phyloP scores from a whole-genome alignment of 2,329 filamentous ascomycete genomes.

The Verticillium klebahnii region DNA sequence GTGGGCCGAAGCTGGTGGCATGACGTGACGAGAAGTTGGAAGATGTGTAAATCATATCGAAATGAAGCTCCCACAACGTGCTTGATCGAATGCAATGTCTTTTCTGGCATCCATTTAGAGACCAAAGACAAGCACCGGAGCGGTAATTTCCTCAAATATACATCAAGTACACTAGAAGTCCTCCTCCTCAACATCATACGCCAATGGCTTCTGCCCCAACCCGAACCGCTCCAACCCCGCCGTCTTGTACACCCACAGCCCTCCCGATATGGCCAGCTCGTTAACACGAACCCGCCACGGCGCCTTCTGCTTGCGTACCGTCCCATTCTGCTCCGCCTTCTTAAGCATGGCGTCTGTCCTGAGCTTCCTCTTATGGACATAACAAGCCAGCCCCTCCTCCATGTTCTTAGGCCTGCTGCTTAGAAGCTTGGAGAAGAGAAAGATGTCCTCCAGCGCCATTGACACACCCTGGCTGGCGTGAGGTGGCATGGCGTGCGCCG shows the following conservation, averaged over 20 bases:
- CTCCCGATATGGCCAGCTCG: conserved; percentile 4
- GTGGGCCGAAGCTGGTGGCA: not conserved
- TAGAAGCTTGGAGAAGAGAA: conserved; percentile 38
- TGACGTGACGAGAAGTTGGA: not conserved
- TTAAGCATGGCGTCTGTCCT: conserved; percentile 5
- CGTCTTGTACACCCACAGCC: conserved; percentile 5
- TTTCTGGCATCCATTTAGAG: too few relatives aligned
- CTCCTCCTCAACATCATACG: conserved; percentile 6
- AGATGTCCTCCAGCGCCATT: conserved; percentile 51
- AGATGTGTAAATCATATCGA: too few relatives aligned
- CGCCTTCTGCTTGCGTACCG: conserved; percentile 5
- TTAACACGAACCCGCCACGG: conserved; percentile 5
- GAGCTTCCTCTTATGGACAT: conserved; percentile 1
- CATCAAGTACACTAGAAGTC: not conserved
- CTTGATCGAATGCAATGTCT: too few relatives aligned
- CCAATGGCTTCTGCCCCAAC: conserved; percentile 4
- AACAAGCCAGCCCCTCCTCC: conserved; percentile 1
- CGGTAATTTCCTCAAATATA: not conserved
- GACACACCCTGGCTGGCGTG: conserved; percentile 50
- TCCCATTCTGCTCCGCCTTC: conserved; percentile 2
- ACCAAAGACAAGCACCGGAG: too few relatives aligned
- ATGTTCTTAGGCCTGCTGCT: not conserved
- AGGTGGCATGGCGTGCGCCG: conserved; percentile 51
- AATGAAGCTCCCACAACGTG: too few relatives aligned
- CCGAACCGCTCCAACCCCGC: conserved; percentile 5